Conservation (phyloP, 2,329 filamentous ascomycete genomes). For the Aspergillus oerlinghausenensis region DNA sequence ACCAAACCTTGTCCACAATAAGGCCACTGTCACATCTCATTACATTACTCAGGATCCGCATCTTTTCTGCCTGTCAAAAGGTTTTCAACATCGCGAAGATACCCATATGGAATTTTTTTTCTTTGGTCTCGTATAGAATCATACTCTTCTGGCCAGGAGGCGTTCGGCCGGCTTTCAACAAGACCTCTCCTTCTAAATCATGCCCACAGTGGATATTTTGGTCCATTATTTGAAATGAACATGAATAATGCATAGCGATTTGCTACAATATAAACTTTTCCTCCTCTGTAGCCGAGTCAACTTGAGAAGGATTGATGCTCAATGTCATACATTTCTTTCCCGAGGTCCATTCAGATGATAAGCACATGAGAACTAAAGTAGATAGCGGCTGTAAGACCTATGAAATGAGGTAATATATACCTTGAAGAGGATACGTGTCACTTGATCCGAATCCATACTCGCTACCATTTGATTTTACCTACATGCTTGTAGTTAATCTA, state of each 20-base stretch:
- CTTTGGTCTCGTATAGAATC: neutral
- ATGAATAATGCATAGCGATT: neutral
- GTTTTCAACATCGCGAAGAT: conserved; percentile 19
- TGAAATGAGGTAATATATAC: neutral
- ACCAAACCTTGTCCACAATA: conserved; percentile 27
- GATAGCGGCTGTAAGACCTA: neutral
- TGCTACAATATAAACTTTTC: neutral
- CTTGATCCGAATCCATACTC: neutral
- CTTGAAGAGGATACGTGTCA: neutral
- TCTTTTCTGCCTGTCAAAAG: neutral
- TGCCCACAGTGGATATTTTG: neutral
- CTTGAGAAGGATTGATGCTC: neutral
- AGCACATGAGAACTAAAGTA: neutral
- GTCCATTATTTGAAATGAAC: neutral
- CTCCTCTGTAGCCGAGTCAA: neutral
- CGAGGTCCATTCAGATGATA: neutral
- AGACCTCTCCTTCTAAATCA: neutral
- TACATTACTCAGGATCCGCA: neutral
- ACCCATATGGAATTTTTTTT: conserved; percentile 6
- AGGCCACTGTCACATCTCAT: conserved; percentile 6
- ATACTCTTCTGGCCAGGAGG: conserved; percentile 15
- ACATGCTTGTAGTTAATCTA: neutral
- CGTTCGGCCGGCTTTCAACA: neutral
- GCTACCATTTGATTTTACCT: neutral
- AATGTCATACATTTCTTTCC: neutral